These are phyloP conservation scores for Pythium oligandrum DNA, from an alignment of 352 stramenopile species.

Conservation along the genomic window DNA sequence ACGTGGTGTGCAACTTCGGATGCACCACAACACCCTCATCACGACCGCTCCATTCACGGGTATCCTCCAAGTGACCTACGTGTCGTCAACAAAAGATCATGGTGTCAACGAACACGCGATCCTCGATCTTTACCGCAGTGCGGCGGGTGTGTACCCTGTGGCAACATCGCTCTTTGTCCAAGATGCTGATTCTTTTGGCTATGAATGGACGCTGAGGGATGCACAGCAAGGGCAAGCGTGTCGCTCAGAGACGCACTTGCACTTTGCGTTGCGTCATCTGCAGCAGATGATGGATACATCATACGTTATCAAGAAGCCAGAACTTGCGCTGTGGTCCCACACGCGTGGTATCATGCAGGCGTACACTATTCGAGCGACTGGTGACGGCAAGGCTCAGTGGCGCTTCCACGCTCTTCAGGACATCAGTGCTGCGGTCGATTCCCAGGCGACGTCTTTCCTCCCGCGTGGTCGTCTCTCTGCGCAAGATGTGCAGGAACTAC, in stretches of 20 bases:
- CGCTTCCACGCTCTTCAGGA: conserved; percentile 35
- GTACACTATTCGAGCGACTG: conserved; percentile 27
- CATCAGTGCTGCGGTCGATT: conserved; percentile 36
- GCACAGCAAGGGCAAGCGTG: not conserved
- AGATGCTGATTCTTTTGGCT: conserved; percentile 46
- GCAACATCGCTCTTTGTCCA: conserved; percentile 13
- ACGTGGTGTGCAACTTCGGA: conserved; percentile 17
- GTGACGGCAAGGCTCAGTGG: conserved; percentile 25
- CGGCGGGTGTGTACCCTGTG: conserved; percentile 47
- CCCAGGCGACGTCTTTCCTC: conserved; percentile 42
- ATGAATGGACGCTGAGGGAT: conserved; percentile 45
- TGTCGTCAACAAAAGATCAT: conserved; percentile 26
- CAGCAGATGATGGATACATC: conserved; percentile 44
- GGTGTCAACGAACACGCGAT: conserved; percentile 22
- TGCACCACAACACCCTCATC: conserved; percentile 48
- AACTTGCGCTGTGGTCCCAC: conserved; percentile 66
- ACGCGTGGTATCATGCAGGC: conserved; percentile 65
- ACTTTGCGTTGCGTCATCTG: conserved; percentile 67
- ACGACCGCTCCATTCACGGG: conserved; percentile 50
- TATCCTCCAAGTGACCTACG: conserved; percentile 59
- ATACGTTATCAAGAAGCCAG: conserved; percentile 30
- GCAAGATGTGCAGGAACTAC: conserved; percentile 20
- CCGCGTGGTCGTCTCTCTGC: conserved; percentile 22
- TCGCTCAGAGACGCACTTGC: conserved; percentile 18
- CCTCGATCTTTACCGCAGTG: conserved; percentile 51